Evolutionary conservation across 345 rosid genomes (phyloP), one percentile per base, ranked within the genome.

Genomic region (Iberis pinnata): DNA sequence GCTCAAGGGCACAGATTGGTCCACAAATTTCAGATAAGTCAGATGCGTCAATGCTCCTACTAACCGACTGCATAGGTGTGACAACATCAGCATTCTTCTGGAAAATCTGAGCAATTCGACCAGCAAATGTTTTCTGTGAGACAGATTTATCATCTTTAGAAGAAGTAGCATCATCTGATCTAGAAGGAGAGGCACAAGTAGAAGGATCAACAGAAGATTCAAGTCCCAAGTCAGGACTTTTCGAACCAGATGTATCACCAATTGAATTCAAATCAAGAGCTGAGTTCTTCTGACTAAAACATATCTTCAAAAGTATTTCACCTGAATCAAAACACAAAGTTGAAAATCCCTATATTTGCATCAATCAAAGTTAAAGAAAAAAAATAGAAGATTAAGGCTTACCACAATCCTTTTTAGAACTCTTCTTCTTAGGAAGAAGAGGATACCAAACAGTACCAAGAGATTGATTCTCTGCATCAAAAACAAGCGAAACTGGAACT

Each of bases 401-500:
- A 89, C 98, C 96, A 61, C 92, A 82, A 26, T 80, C 89, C 65
- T 77, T 75, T 69, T 81, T 87, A 71, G 88, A 75, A 72, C 76
- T 78, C 65, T 81, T 92, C 71, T 75, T 80, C 76, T 76, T 83
- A n/a, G 93, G 89, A 10, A 76, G 78, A 42, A 92, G 73, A 57
- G 84, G 13, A 58, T 84, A 88, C 96, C 98, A 92, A 52, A 73
- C 69, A 47, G 66, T 75, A 31, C 86, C 86, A 18, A 92, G 89
- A 68, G 95, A 84, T 55, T 82, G 77, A 48, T 77, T 71, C 18
- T 74, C 84, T 0, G 96, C 81, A 75, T 85, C 95, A 55, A 85
- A 88, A 61, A 92, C 81, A 3, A 12, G 68, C 0, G 82, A 81
- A 50, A 88, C 81, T 0, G 95, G 79, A 39, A 92, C 67, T 58